Evolutionary conservation across 73 alveolate genomes (phyloP).

Genomic region (Stentor coeruleus): DNA sequence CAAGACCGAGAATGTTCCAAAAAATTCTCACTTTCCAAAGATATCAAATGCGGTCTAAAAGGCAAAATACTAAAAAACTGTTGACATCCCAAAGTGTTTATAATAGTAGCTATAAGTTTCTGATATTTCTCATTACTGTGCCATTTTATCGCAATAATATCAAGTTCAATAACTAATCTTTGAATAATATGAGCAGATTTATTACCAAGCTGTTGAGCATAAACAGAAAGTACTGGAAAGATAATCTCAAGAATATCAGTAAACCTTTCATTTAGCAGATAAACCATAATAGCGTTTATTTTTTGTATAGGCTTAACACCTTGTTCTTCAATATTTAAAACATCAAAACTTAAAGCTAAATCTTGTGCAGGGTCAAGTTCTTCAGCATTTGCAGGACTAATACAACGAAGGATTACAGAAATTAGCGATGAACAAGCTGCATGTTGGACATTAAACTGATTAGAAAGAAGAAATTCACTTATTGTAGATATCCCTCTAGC

Average conservation of each 20-base stretch:
- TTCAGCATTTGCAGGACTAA: neutral
- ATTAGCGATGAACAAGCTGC: neutral
- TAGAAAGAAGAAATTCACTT: neutral
- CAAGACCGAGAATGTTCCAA: conserved; percentile 24
- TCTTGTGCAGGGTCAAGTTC: conserved; percentile 7
- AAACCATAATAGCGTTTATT: conserved; percentile 19
- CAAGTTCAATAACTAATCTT: neutral
- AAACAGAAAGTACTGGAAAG: neutral
- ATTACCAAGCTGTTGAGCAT: neutral
- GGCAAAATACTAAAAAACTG: conserved; percentile 22
- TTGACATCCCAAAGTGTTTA: neutral
- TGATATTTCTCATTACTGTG: neutral
- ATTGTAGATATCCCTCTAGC: conserved; percentile 1
- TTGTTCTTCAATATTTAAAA: neutral
- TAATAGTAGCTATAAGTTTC: neutral
- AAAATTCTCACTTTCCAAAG: neutral
- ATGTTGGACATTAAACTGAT: conserved; percentile 20
- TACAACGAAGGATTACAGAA: neutral
- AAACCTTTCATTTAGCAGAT: conserved; percentile 17
- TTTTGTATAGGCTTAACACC: conserved; percentile 1
- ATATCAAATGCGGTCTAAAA: neutral
- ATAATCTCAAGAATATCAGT: conserved; percentile 18
- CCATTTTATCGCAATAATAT: neutral
- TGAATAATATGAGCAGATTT: conserved; percentile 5
- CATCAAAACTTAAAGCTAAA: conserved; percentile 18